Percentiles rank a stretch among this genome's conserved stretches.
phyloP scores from a whole-genome alignment of 1,284 basidiomycete species.

The Erythrobasidium hasegawianum region DNA sequence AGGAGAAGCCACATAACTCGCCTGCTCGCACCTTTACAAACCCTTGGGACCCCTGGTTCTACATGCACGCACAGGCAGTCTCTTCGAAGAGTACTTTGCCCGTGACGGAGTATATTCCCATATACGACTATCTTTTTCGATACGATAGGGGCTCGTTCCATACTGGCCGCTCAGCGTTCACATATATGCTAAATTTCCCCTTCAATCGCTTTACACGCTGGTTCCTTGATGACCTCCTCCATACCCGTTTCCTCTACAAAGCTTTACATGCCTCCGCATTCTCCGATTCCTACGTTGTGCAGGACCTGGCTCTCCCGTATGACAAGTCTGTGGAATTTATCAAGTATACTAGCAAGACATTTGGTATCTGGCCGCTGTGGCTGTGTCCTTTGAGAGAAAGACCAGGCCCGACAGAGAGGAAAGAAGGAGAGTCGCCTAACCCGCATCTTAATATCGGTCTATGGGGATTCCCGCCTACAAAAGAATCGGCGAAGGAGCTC shows the following conservation, averaged over 20 bases:
- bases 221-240: background rate
- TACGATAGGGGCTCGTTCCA: background rate
- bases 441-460: background rate
- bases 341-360: background rate
- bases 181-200: conserved; percentile 2
- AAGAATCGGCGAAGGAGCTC: background rate
- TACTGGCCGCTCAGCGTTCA: background rate
- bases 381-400: background rate
- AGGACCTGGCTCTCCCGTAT: background rate
- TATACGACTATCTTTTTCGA: background rate
- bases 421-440: background rate
- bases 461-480: conserved; percentile 1
- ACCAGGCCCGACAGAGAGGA: background rate
- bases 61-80: background rate
- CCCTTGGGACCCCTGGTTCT: background rate
- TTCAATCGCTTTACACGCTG: conserved; percentile 2
- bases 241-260: background rate
- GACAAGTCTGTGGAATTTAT: background rate
- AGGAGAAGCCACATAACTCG: background rate
- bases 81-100: background rate
- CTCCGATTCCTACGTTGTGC: background rate
- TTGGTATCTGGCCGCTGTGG: background rate
- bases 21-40: background rate
- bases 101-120: background rate
- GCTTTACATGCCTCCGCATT: background rate